phyloP scores from a whole-genome alignment of 768 basidiomycete genomes.

The Tephrocybe rancida region DNA sequence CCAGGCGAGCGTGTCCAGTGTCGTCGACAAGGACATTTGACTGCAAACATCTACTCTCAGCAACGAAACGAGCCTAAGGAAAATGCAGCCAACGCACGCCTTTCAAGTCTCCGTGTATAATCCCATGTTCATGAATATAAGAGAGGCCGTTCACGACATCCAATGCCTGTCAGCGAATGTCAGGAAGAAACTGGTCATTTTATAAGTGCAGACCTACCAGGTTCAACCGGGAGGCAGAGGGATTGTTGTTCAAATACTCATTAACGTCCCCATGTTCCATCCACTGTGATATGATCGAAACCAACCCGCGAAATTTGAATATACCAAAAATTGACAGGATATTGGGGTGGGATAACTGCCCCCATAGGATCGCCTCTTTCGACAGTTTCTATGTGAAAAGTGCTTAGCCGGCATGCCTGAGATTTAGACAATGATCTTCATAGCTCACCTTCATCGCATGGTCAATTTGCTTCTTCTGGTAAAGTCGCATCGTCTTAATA shows the following conservation, averaged over 20 bases:
- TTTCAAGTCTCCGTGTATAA: constrained; percentile 2
- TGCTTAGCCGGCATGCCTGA: background rate
- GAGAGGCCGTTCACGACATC: background rate
- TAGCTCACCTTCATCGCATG: background rate
- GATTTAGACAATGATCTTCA: background rate
- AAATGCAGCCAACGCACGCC: background rate
- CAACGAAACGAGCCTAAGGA: background rate
- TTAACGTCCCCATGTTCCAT: constrained; percentile 10
- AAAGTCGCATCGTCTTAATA: background rate
- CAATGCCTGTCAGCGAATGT: background rate
- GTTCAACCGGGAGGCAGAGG: background rate
- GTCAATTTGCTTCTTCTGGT: background rate
- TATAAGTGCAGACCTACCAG: background rate
- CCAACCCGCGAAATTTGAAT: constrained; percentile 2
- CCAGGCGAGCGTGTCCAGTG: background rate
- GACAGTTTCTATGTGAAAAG: background rate
- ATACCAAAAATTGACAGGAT: constrained; percentile 18
- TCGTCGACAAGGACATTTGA: background rate
- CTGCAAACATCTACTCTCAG: background rate
- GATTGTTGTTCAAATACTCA: background rate
- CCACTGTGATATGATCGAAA: constrained; percentile 16
- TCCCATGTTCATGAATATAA: background rate
- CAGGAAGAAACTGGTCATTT: too few species aligned
- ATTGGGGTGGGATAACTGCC: constrained; percentile 6
- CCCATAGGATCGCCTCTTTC: background rate